A percentile compares a stretch with the other conserved stretches of the same genome.
These are phyloP conservation scores for Wickerhamiella brachini DNA, from an alignment of 805 yeast genomes.

Conservation along the genomic window DNA sequence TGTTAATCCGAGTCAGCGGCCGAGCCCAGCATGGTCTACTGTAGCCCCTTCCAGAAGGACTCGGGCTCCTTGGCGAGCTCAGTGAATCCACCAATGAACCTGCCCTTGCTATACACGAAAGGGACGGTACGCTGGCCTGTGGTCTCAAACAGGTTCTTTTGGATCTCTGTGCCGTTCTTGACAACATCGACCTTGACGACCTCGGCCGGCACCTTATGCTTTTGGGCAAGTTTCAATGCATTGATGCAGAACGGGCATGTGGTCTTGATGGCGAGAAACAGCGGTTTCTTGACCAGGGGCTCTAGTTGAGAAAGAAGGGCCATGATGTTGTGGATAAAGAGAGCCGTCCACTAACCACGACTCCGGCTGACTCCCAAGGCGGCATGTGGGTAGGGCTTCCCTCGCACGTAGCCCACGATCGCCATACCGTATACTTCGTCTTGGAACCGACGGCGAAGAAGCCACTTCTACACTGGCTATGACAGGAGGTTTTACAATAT, in stretches of 20 bases:
- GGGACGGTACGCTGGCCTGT: slow-evolving; percentile 60
- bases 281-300: slow-evolving; percentile 10
- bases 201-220: slow-evolving; percentile 10
- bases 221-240: slow-evolving; percentile 14
- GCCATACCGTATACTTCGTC: too few relatives aligned
- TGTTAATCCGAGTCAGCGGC: too few relatives aligned
- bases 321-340: background rate
- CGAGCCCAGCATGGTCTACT: too few relatives aligned
- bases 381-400: background rate
- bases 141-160: slow-evolving; percentile 40
- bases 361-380: background rate
- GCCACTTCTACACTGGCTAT: too few relatives aligned
- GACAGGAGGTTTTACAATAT: too few relatives aligned
- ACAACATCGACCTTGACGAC: slow-evolving; percentile 45
- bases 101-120: slow-evolving; percentile 46
- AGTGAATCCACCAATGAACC: slow-evolving; percentile 34
- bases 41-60: slow-evolving; percentile 13
- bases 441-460: too few relatives aligned
- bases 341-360: background rate
- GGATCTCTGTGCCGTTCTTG: slow-evolving; percentile 38
- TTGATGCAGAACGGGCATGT: slow-evolving; percentile 18
- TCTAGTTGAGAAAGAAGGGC: background rate
- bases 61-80: slow-evolving; percentile 14
- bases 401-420: too few relatives aligned
- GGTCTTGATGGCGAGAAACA: slow-evolving; percentile 15